Base-by-base conservation (phyloP, 148 eudicot species). In the Polygonum aviculare region DNA sequence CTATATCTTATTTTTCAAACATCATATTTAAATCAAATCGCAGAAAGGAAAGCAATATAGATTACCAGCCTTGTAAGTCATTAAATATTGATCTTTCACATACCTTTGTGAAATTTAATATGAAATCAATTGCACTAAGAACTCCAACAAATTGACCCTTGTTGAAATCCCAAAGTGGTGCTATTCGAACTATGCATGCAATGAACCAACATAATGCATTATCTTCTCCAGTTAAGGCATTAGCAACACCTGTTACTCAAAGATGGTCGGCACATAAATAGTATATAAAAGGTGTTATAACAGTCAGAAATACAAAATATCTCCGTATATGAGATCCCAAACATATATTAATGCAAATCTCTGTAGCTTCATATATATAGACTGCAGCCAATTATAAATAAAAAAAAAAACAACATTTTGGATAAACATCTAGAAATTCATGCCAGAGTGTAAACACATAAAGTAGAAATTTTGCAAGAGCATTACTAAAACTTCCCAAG, bases 131-230 rank as follows among this genome's bases (percentile, higher is more conserved):
- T 77, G 98, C 93, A 84, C 91, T 94, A 62, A 94, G 88, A 87
- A 91, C 90, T 78, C 98, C 98, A 81, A 94, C 90, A 86, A 94
- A 91, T 65, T 84, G 84, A 73, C 93, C 86, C 82, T 82, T 87
- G 78, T 76, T 70, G 79, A 86, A 90, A 84, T 94, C 97, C 98
- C 98, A 94, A 65, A 94, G 83, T 80, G 98, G 98, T 75, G 98
- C 97, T 76, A 88, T 26, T 12, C 15, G 11, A 31, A 60, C 21
- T 19, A 26, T 26, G 12, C 35, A 21, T 59, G 33, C 15, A 18
- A 2, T 36, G 4, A 12, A 67, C 15, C 36, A 60, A 2, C 36
- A 60, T 60, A 6, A 19, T 19, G 3, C 9, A 22, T 26, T 60
- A 57, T 57, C 63, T 57, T 33, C 31, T 7, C 10, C 31, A 2